Evolutionary conservation across 495 filamentous ascomycete species (phyloP), one percentile per base, ranked within the genome.

Genomic region (Neurospora sp.): DNA sequence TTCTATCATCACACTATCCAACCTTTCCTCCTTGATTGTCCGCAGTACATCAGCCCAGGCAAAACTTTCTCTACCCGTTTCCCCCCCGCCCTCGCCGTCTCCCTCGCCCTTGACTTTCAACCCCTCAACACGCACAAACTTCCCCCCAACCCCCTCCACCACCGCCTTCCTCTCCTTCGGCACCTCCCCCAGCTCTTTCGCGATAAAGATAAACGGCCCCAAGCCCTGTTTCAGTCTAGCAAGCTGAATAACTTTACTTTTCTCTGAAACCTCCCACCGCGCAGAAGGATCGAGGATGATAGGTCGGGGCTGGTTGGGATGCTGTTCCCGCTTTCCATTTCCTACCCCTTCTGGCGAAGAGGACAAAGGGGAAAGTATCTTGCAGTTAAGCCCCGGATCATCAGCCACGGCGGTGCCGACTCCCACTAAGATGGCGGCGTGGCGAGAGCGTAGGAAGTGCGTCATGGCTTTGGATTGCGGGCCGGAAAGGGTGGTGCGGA

Each of bases 1-100:
- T 81, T 97, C 94, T 45, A 97, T 86, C 94, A 97, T 97, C 37
- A 97, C 86, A 76, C 92, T 95, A 34, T 86, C 84, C 72, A 96
- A 82, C 0, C 91, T 90, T 73, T 92, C 85, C 9, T 81, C 81
- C 69, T 80, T 81, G 17, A 95, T 78, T 28, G 83, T 84, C 42
- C 81, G 79, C 13, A 96, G 81, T 31, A 97, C 84, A 45, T 83
- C 83, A 59, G 82, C 82, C 93, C 93, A 96, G 6, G 83, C 78
- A 71, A 83, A 81, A 45, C 42, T 21, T 45, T 45, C 19, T 45
- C 42, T 21, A 45, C 19, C n/a, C n/a, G n/a, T 45, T 45, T 9
- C 19, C 42, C n/a, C n/a, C 7, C 79, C 84, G 15, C 70, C 21
- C 19, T 45, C n/a, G 7, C n/a, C 24, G 24, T 40, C 15, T 21